Evolutionary conservation across 805 yeast species (phyloP).

Genomic region (Kluyveromyces lactis): DNA sequence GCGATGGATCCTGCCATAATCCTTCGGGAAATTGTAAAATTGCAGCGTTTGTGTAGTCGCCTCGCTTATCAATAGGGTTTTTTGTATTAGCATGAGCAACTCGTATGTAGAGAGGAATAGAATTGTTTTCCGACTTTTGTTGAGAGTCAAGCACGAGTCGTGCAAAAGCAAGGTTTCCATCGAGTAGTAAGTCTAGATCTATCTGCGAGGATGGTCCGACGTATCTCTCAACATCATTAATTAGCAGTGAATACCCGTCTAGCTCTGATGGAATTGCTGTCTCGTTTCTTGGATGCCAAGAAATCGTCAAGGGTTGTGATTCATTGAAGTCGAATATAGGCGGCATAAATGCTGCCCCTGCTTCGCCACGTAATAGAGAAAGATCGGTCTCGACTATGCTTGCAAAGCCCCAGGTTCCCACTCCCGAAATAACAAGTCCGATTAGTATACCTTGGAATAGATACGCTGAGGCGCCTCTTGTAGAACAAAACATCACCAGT

Average conservation of each 20-base stretch:
- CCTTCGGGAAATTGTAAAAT: conserved; percentile 53
- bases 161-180: conserved; percentile 12
- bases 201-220: conserved; percentile 45
- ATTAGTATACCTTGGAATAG: conserved; percentile 76
- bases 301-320: conserved; percentile 13
- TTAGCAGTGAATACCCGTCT: conserved; percentile 52
- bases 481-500: conserved; percentile 76
- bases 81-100: conserved; percentile 43
- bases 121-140: conserved; percentile 23
- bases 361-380: conserved; percentile 65
- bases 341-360: conserved; percentile 43
- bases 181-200: conserved; percentile 32
- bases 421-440: conserved; percentile 78
- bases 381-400: conserved; percentile 73
- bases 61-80: conserved; percentile 31
- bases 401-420: conserved; percentile 90
- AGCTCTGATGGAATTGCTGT: conserved; percentile 17
- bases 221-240: conserved; percentile 74
- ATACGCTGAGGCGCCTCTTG: conserved; percentile 61
- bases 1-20: conserved; percentile 39
- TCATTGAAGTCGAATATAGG: conserved; percentile 34
- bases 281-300: conserved; percentile 22
- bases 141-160: conserved; percentile 22
- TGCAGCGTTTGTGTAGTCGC: conserved; percentile 66
- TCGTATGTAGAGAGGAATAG: conserved; percentile 41